Percentiles rank a stretch among this genome's conserved stretches.
phyloP scores from a whole-genome alignment of 2,329 filamentous ascomycete genomes.

The Alternaria novae-zelandiae region DNA sequence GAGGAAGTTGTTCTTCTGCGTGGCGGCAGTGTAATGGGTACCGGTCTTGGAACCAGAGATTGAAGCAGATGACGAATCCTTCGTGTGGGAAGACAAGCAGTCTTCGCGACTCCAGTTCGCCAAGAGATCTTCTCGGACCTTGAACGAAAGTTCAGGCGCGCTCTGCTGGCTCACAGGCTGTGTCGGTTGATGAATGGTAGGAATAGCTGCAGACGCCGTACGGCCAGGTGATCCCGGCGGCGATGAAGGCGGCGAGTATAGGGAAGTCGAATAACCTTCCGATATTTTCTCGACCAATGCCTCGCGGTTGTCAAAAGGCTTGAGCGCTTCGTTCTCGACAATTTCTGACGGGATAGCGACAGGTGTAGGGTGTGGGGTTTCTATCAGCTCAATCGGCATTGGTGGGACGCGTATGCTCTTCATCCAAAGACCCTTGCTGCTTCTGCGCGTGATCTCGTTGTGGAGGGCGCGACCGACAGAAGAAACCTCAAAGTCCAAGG shows the following conservation, averaged over 20 bases:
- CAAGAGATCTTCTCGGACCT: conserved; percentile 77
- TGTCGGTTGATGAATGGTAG: conserved; percentile 46
- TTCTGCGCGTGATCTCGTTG: conserved; percentile 76
- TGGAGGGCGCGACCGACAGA: conserved; percentile 73
- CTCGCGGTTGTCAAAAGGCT: conserved; percentile 76
- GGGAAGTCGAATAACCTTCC: conserved; percentile 68
- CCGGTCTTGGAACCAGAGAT: conserved; percentile 73
- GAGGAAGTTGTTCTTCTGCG: conserved; percentile 54
- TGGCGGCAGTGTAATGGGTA: conserved; percentile 29
- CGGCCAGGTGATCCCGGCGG: conserved; percentile 73
- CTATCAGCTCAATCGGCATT: conserved; percentile 66
- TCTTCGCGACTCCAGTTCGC: conserved; percentile 79
- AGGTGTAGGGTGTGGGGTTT: conserved; percentile 35
- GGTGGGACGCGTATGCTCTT: conserved; percentile 75
- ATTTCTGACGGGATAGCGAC: conserved; percentile 31
- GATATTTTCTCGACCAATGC: conserved; percentile 78
- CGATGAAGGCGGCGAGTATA: conserved; percentile 70
- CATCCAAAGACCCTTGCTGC: conserved; percentile 79
- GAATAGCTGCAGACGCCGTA: conserved; percentile 60
- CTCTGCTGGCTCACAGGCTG: conserved; percentile 30
- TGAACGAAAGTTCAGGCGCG: conserved; percentile 64
- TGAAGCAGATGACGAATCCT: conserved; percentile 73
- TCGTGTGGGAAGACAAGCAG: conserved; percentile 71
- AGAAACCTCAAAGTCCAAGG: conserved; percentile 76
- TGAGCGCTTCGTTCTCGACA: conserved; percentile 53